These are phyloP conservation scores for Porpolomopsis calyptriformis DNA, from an alignment of 768 basidiomycete species.

Conservation along the genomic window DNA sequence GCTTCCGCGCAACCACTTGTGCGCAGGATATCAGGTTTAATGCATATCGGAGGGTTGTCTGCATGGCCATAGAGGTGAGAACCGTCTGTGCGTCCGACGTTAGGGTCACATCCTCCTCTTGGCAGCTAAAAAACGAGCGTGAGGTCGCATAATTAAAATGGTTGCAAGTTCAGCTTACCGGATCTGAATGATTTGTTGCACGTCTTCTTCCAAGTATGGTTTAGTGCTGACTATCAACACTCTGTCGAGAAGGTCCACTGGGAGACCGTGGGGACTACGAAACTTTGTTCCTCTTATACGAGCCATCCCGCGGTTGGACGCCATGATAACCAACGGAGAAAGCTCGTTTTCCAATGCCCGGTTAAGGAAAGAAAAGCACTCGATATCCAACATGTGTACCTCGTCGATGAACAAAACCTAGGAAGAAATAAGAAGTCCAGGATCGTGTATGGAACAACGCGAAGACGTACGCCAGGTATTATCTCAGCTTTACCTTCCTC, in stretches of 20 bases:
- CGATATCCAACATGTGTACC: conserved; percentile 99
- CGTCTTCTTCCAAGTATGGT: conserved; percentile 73
- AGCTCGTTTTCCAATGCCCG: conserved; percentile 90
- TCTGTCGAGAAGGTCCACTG: conserved; percentile 88
- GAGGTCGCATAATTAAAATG: neutral
- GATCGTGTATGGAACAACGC: too few relatives aligned
- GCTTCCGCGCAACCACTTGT: conserved; percentile 72
- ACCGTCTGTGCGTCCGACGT: conserved; percentile 61
- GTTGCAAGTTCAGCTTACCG: conserved; percentile 37
- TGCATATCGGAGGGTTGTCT: conserved; percentile 88
- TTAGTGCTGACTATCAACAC: conserved; percentile 93
- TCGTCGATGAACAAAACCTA: conserved; percentile 98
- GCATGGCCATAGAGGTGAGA: conserved; percentile 79
- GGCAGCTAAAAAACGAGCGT: conserved; percentile 41
- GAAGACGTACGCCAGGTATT: conserved; percentile 82
- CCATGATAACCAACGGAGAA: conserved; percentile 96
- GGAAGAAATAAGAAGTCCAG: neutral
- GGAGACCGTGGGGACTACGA: conserved; percentile 89
- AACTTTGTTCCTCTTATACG: conserved; percentile 93
- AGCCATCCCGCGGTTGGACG: conserved; percentile 91
- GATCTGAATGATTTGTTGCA: conserved; percentile 87
- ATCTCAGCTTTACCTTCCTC: conserved; percentile 99
- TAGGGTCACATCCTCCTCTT: conserved; percentile 91
- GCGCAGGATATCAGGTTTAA: conserved; percentile 93
- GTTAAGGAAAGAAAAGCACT: conserved; percentile 98